Conservation (phyloP, 1,284 basidiomycete species). For the Boletellus sp. region DNA sequence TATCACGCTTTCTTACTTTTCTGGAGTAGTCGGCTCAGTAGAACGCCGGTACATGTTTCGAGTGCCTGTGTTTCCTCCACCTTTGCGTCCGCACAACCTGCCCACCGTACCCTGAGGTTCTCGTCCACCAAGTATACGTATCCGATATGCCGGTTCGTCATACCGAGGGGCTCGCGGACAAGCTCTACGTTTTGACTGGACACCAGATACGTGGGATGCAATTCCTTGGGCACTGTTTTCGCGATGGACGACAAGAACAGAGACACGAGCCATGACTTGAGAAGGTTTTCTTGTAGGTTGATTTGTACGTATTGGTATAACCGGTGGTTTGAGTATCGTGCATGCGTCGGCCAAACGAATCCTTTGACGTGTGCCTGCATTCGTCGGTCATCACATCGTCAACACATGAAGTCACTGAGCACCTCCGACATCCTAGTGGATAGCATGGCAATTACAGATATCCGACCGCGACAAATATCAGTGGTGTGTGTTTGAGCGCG, state of each 20-base stretch:
- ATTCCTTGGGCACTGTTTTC: constrained; percentile 55
- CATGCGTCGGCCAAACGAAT: constrained; percentile 66
- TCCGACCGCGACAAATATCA: constrained; percentile 68
- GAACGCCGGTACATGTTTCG: constrained; percentile 70
- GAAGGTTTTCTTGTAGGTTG: constrained; percentile 85
- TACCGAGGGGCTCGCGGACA: constrained; percentile 77
- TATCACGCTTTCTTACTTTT: constrained; percentile 14
- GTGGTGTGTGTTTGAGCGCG: constrained; percentile 72
- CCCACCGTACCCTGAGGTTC: constrained; percentile 87
- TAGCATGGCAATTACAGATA: constrained; percentile 79
- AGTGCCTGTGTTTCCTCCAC: constrained; percentile 70
- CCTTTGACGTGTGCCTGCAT: constrained; percentile 75
- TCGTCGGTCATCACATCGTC: constrained; percentile 6
- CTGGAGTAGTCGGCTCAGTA: constrained; percentile 58
- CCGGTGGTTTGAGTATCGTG: constrained; percentile 58
- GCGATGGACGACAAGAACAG: constrained; percentile 79
- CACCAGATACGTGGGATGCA: constrained; percentile 79
- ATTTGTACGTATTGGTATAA: constrained; percentile 85
- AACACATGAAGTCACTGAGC: constrained; percentile 14
- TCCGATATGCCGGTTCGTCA: constrained; percentile 89
- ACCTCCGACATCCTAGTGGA: constrained; percentile 87
- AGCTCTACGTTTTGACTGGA: constrained; percentile 80
- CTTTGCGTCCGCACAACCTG: constrained; percentile 82
- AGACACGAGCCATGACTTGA: constrained; percentile 86
- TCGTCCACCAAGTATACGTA: constrained; percentile 92